phyloP scores from a whole-genome alignment of 1,284 basidiomycete species.

The Ganoderma resinaceum region DNA sequence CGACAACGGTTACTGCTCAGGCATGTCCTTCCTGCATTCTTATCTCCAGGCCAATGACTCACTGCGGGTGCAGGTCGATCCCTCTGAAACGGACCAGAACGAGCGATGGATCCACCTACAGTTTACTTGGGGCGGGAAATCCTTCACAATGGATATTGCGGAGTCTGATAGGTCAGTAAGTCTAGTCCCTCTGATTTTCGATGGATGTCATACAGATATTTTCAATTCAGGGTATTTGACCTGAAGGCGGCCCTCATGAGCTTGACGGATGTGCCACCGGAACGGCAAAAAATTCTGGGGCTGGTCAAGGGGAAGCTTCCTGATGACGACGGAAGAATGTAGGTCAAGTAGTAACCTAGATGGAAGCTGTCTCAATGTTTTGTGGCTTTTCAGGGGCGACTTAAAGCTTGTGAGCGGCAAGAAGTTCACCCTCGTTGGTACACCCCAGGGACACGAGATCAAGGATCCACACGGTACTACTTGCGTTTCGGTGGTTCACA shows the following conservation, averaged over 20 bases:
- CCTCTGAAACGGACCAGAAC: conserved; percentile 19
- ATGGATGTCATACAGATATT: not conserved
- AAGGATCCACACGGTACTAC: conserved; percentile 70
- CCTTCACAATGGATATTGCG: conserved; percentile 64
- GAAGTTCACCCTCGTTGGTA: conserved; percentile 85
- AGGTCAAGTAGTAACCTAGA: conserved; percentile 33
- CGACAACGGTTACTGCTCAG: conserved; percentile 1
- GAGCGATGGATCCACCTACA: conserved; percentile 63
- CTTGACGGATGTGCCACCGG: conserved; percentile 83
- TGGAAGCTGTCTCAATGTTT: not conserved
- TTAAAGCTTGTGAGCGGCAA: conserved; percentile 65
- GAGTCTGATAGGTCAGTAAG: conserved; percentile 69
- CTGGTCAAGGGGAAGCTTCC: conserved; percentile 87
- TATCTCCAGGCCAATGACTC: not conserved
- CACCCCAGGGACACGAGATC: conserved; percentile 83
- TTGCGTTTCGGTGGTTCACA: not conserved
- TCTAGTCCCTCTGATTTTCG: not conserved
- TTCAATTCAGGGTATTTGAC: conserved; percentile 63
- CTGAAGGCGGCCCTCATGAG: conserved; percentile 70
- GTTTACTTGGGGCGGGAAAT: conserved; percentile 71
- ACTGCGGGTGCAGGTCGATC: conserved; percentile 13
- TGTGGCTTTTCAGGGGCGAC: conserved; percentile 52
- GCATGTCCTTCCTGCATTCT: not conserved
- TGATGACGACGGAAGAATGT: conserved; percentile 75
- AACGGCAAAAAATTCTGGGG: conserved; percentile 90